Percentiles rank a stretch among this genome's conserved stretches.
Evolutionary conservation across 2,329 filamentous ascomycete genomes (phyloP).

Genomic region (Stenocarpella maydis): DNA sequence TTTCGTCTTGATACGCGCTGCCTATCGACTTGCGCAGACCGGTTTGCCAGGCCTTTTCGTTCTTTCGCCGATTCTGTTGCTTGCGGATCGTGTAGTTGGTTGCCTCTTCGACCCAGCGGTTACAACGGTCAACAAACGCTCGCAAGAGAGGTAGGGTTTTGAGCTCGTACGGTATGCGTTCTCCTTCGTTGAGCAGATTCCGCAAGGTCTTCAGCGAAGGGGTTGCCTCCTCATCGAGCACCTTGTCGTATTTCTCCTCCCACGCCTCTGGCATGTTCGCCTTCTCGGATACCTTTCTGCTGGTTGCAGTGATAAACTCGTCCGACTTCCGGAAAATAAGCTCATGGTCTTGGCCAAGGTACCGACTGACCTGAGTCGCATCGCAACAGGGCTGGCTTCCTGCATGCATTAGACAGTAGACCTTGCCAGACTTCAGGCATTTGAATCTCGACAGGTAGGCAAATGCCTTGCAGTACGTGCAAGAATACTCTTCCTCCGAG

Average conservation of each 20-base stretch:
- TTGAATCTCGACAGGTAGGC: conserved; percentile 90
- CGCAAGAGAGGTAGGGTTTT: conserved; percentile 82
- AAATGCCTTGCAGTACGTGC: conserved; percentile 90
- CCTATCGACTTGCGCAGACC: conserved; percentile 74
- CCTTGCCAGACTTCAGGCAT: conserved; percentile 82
- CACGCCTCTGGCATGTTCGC: conserved; percentile 85
- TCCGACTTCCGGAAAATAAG: conserved; percentile 81
- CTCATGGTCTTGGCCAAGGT: conserved; percentile 73
- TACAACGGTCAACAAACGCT: conserved; percentile 93
- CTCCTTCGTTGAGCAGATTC: conserved; percentile 86
- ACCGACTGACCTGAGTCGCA: conserved; percentile 70
- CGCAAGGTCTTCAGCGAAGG: conserved; percentile 89
- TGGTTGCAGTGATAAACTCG: conserved; percentile 70
- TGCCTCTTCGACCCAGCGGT: conserved; percentile 97
- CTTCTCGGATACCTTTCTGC: conserved; percentile 84
- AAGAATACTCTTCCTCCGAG: conserved; percentile 91
- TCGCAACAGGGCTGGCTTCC: conserved; percentile 85
- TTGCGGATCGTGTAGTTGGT: conserved; percentile 96
- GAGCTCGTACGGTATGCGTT: conserved; percentile 92
- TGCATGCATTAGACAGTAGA: conserved; percentile 83
- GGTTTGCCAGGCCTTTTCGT: conserved; percentile 85
- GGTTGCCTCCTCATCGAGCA: conserved; percentile 82
- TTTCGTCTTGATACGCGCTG: conserved; percentile 68
- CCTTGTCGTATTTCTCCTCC: conserved; percentile 87
- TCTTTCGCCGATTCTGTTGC: conserved; percentile 96